Evolutionary conservation across 148 eudicot species (phyloP), one percentile per base, ranked within the genome.

Genomic region (Nepenthes gracilis): DNA sequence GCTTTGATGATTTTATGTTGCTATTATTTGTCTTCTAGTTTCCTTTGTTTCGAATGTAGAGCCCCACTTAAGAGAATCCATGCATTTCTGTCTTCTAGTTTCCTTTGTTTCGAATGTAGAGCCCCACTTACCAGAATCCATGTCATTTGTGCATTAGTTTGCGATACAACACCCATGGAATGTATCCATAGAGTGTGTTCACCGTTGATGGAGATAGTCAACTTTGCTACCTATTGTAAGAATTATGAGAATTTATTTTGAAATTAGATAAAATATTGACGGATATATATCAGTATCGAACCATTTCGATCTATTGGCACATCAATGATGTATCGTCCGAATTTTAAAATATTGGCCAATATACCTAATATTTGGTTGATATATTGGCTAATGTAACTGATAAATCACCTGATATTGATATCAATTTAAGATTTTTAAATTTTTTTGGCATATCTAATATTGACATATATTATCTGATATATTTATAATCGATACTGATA

Each of bases 161-260:
- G 76, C 52, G 99, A 86, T 62, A 81, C 75, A 76, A 84, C 87
- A 57, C 95, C 95, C 9, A 73, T 86, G 2, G 99, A 97, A 47
- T 66, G 97, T 64, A 75, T 93, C 74, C 95, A 93, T 69, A 89
- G 98, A 75, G 67, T 93, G 55, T 93, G 98, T 60, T 93, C 98
- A 66, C 88, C 96, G 70, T 93, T 96, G 98, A 93, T 93, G 88
- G 88, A 88, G 98, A 96, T 93, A 77, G 47, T 65, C 11, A n/a
- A 5, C 2, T n/a, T 6, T 11, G 6, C 4, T 8, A 40, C 23
- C 6, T 3, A 40, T 40, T 40, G 6, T 40, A 8, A 5, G 53
- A 49, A 49, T 2, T 49, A 2, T 49, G 3, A 12, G 6, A 2
- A 10, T 49, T 6, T 11, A 10, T 33, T 37, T 1, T 9, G 23